Base-by-base conservation (phyloP, 2,329 filamentous ascomycete genomes). In the Diplocarpon mali region DNA sequence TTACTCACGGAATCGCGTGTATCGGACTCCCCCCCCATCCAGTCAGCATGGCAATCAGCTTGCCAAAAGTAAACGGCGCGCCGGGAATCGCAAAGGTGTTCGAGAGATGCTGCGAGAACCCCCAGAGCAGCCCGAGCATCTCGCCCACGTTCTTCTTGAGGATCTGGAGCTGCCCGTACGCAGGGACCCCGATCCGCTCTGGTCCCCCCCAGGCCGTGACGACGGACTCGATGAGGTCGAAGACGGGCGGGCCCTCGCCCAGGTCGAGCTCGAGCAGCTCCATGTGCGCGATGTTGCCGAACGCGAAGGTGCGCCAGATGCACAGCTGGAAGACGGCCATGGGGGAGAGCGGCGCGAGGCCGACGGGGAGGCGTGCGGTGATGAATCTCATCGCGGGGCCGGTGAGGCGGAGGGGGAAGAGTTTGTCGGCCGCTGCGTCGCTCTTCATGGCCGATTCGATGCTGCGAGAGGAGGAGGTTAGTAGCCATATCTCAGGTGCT, bases 361-460 rank as follows among this genome's bases (percentile, higher is more conserved):
- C 9, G 2, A 12, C 5, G 20, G 20, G 20, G 20, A 24, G 20
- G 4, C 20, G 20, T 13, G 28, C 16, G 8, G 44, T 24, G 20
- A 50, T 47, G 16, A 40, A 41, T 12, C 16, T 24, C 42, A 50
- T 41, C 1, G 45, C 45, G 12, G 48, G 24, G 1, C 45, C 48
- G 3, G 45, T 45, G 9, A 28, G 45, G 3, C 45, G 48, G 17
- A 50, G 45, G 5, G 48, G 40, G 10, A 45, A 50, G 5, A 47
- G 27, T 20, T 45, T 47, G 42, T 50, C 48, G 1, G 40, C 35
- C 2, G 27, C 14, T 17, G 35, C 17, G 16, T 42, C 20, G 20
- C 31, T 35, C 3, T 31, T 35, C n/a, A 42, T 15, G 14, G 40
- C 40, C 2, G 40, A 42, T 9, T 27, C 17, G 24, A 42, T 36